Percentiles rank a stretch among this genome's conserved stretches.
Evolutionary conservation across 2,329 filamentous ascomycete genomes (phyloP).

Genomic region (Fusarium sp.): DNA sequence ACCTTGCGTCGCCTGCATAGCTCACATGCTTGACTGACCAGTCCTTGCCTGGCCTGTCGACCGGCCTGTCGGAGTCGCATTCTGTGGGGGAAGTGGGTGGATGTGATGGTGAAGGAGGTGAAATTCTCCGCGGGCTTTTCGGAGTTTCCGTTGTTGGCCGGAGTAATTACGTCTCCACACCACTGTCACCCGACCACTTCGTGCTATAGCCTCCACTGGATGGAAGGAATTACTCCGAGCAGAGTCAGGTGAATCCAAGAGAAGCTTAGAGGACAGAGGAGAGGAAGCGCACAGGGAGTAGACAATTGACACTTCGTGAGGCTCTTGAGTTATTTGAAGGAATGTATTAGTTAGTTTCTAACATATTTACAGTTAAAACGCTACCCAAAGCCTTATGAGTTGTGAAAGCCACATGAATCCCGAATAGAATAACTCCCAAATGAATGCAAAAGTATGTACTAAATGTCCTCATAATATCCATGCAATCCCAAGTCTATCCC

Average conservation of each 20-base stretch:
- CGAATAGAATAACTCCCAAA: neutral
- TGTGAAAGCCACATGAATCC: neutral
- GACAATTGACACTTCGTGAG: neutral
- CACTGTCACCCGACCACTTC: neutral
- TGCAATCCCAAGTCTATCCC: neutral
- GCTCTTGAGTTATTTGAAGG: neutral
- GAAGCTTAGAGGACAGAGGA: neutral
- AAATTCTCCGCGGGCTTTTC: neutral
- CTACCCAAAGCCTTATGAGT: neutral
- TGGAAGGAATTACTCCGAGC: neutral
- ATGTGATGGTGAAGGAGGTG: neutral
- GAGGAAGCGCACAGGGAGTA: neutral
- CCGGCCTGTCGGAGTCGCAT: slow-evolving; percentile 11
- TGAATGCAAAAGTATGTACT: neutral
- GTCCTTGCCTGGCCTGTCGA: neutral
- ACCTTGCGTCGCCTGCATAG: slow-evolving; percentile 22
- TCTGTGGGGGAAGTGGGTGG: neutral
- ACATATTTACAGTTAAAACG: neutral
- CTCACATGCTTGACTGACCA: slow-evolving; percentile 17
- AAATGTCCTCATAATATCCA: neutral
- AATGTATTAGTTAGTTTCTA: neutral
- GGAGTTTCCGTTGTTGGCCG: neutral
- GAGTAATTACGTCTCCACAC: neutral
- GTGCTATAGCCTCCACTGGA: neutral
- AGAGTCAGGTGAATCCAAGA: neutral